phyloP scores from a whole-genome alignment of 306 rosid species.

The Lagenaria siceraria region DNA sequence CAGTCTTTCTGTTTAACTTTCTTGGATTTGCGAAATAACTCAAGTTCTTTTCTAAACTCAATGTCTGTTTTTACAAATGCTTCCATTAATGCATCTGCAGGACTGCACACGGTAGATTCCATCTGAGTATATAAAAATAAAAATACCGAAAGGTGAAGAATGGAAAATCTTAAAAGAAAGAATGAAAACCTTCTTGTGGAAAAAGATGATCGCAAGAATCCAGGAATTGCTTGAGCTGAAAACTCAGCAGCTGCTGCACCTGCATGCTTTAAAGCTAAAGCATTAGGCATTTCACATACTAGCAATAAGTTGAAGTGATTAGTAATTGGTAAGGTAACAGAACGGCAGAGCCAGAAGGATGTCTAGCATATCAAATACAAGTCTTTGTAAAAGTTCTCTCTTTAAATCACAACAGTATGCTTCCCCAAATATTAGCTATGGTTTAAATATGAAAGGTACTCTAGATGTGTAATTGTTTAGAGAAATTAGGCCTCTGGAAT shows the following conservation, averaged over 20 bases:
- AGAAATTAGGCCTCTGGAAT: not conserved
- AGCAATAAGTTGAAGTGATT: not conserved
- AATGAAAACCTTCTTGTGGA: conserved; percentile 32
- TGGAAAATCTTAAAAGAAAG: not conserved
- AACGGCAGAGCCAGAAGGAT: not conserved
- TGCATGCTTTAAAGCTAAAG: conserved; percentile 23
- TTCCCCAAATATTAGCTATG: not conserved
- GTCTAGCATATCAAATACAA: not conserved
- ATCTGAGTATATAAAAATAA: not conserved
- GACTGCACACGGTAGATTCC: conserved; percentile 29
- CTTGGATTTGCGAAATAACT: conserved; percentile 50
- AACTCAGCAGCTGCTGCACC: conserved; percentile 96
- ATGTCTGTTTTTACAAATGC: conserved; percentile 67
- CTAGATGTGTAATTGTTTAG: not conserved
- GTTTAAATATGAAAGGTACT: not conserved
- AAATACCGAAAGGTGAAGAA: not conserved
- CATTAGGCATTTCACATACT: not conserved
- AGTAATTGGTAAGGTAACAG: not conserved
- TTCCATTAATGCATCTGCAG: conserved; percentile 51
- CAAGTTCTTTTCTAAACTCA: conserved; percentile 71
- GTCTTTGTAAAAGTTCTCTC: not conserved
- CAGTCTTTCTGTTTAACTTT: conserved; percentile 59
- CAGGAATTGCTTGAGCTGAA: conserved; percentile 65
- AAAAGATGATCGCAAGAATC: conserved; percentile 41
- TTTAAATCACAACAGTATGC: not conserved